These are phyloP conservation scores for Sechiopsis laciniata DNA, from an alignment of 306 rosid genomes.

Conservation along the genomic window DNA sequence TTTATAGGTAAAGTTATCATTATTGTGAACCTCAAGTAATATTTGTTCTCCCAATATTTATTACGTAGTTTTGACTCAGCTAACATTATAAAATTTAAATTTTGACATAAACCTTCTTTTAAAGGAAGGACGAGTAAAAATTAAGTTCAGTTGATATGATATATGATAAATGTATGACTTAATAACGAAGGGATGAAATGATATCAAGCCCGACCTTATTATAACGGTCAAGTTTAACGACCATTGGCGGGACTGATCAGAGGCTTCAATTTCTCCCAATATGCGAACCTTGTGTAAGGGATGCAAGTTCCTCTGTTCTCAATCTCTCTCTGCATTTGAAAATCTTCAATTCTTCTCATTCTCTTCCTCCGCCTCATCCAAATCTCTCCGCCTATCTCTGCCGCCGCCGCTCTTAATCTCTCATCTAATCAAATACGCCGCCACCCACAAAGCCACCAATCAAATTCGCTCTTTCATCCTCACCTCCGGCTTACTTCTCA, in stretches of 20 bases:
- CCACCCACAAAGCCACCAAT: conserved; percentile 28
- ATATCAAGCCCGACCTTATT: too few species aligned
- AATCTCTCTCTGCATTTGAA: background rate
- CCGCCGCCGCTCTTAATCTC: conserved; percentile 40
- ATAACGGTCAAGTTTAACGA: background rate
- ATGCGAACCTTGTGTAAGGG: background rate
- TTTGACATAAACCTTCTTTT: too few species aligned
- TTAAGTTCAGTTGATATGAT: too few species aligned
- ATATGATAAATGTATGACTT: too few species aligned
- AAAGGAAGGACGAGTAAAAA: too few species aligned
- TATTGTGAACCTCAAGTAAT: too few species aligned
- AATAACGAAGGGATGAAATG: too few species aligned
- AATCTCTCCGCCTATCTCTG: too few species aligned
- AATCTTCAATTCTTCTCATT: background rate
- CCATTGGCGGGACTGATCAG: background rate
- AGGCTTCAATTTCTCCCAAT: background rate
- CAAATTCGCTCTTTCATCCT: conserved; percentile 49
- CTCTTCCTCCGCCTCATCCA: background rate
- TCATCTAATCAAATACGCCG: conserved; percentile 42
- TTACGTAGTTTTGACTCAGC: too few species aligned
- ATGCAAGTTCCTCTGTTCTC: background rate
- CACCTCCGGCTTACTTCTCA: conserved; percentile 41
- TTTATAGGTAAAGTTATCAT: too few species aligned
- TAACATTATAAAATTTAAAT: too few species aligned
- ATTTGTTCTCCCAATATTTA: too few species aligned